Conservation (phyloP, 1,284 basidiomycete genomes). For the Papiliotrema fonsecae region DNA sequence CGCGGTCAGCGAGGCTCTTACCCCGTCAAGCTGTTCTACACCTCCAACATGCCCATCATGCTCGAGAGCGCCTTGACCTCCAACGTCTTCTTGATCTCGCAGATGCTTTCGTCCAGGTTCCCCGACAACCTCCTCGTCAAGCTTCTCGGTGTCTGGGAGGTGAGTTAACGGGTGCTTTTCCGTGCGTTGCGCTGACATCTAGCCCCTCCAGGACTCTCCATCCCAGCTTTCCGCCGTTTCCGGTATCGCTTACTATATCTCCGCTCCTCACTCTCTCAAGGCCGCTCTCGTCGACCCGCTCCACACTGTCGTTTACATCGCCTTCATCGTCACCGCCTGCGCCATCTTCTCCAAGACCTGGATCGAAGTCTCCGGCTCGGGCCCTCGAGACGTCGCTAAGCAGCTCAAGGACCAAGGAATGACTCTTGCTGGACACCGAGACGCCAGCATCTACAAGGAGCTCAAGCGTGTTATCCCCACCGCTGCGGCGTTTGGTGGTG, state of each 20-base stretch:
- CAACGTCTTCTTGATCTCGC: slow-evolving; percentile 93
- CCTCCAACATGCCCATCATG: slow-evolving; percentile 99
- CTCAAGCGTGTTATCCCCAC: slow-evolving; percentile 96
- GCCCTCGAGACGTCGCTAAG: slow-evolving; percentile 92
- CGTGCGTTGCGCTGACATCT: slow-evolving; percentile 6
- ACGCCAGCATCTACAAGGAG: slow-evolving; percentile 98
- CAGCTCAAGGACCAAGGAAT: slow-evolving; percentile 98
- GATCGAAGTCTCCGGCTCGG: slow-evolving; percentile 96
- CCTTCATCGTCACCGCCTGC: slow-evolving; percentile 89
- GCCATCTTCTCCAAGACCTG: slow-evolving; percentile 98
- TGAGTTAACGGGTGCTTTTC: slow-evolving; percentile 43
- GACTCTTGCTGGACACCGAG: slow-evolving; percentile 97
- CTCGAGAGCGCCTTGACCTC: slow-evolving; percentile 88
- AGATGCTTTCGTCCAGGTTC: slow-evolving; percentile 90
- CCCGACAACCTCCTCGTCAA: slow-evolving; percentile 85
- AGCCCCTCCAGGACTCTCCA: slow-evolving; percentile 82
- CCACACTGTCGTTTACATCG: slow-evolving; percentile 86
- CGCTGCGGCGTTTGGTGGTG: slow-evolving; percentile 94
- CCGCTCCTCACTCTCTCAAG: slow-evolving; percentile 84
- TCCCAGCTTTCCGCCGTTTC: slow-evolving; percentile 84
- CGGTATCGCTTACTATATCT: slow-evolving; percentile 98
- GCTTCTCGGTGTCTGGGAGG: slow-evolving; percentile 95
- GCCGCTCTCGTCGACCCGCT: slow-evolving; percentile 86
- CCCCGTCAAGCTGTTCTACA: slow-evolving; percentile 99
- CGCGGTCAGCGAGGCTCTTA: slow-evolving; percentile 90